A percentile compares a stretch with the other conserved stretches of the same genome.
Evolutionary conservation across 768 basidiomycete genomes (phyloP).

Genomic region (Tylopilus sp.): DNA sequence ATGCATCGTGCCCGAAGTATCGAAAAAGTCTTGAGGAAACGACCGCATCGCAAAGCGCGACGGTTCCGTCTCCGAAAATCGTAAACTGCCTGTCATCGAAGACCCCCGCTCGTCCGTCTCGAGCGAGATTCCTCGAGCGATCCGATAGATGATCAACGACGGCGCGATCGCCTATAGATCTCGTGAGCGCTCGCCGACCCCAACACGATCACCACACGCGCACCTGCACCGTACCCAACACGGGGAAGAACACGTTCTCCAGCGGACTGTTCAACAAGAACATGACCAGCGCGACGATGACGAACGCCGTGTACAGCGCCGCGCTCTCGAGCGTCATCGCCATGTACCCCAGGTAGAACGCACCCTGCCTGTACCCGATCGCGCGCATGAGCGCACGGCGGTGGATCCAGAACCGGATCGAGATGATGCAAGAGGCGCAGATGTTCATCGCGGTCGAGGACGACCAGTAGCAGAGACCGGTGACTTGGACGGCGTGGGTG

Average conservation of each 20-base stretch:
- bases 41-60: background rate
- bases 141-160: slow-evolving; percentile 20
- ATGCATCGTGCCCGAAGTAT: slow-evolving; percentile 10
- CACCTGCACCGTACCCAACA: slow-evolving; percentile 22
- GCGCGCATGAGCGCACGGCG: slow-evolving; percentile 10
- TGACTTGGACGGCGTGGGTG: slow-evolving; percentile 9
- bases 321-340: slow-evolving; percentile 27
- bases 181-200: background rate
- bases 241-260: slow-evolving; percentile 22
- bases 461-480: slow-evolving; percentile 13
- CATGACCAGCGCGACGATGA: slow-evolving; percentile 8
- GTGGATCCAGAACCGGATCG: slow-evolving; percentile 17
- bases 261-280: slow-evolving; percentile 23
- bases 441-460: slow-evolving; percentile 17
- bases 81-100: background rate
- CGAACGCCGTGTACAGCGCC: slow-evolving; percentile 12
- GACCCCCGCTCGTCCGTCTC: slow-evolving; percentile 13
- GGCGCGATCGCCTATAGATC: slow-evolving; percentile 19
- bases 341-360: slow-evolving; percentile 24
- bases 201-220: background rate
- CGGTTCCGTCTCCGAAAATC: slow-evolving; percentile 4
- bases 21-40: background rate
- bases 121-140: slow-evolving; percentile 18
- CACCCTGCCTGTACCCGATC: slow-evolving; percentile 9
- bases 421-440: slow-evolving; percentile 14